Evolutionary conservation across 768 basidiomycete species (phyloP).

Genomic region (Cystobasidium ongulense): DNA sequence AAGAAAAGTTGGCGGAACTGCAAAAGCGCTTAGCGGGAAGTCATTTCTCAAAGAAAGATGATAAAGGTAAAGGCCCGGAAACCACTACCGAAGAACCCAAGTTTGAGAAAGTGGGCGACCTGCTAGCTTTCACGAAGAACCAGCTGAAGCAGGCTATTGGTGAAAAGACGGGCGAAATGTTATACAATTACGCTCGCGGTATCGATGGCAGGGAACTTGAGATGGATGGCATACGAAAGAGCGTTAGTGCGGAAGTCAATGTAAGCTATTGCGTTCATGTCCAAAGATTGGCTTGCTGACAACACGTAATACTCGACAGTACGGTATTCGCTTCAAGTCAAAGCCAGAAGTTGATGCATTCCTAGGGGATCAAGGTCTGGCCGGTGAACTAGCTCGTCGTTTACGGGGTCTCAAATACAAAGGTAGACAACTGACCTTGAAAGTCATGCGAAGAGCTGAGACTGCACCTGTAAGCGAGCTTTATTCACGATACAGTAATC

Average conservation of each 20-base stretch:
- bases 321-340: constrained; percentile 79
- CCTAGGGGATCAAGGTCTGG: constrained; percentile 52
- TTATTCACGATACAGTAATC: constrained; percentile 67
- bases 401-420: constrained; percentile 61
- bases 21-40: not conserved
- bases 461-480: constrained; percentile 67
- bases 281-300: not conserved
- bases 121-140: constrained; percentile 45
- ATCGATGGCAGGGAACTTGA: constrained; percentile 72
- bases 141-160: constrained; percentile 64
- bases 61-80: not conserved
- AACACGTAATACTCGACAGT: not conserved
- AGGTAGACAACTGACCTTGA: constrained; percentile 70
- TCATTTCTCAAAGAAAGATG: constrained; percentile 45
- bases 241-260: constrained; percentile 68
- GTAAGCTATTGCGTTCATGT: not conserved
- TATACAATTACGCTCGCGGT: constrained; percentile 76
- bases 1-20: constrained; percentile 36
- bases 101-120: constrained; percentile 10
- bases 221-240: constrained; percentile 75
- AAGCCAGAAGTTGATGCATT: constrained; percentile 64
- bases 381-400: constrained; percentile 64
- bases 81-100: not conserved
- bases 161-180: constrained; percentile 67
- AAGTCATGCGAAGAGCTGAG: constrained; percentile 78